Base-by-base conservation (phyloP, 2,329 filamentous ascomycete genomes). In the Karstenula rhodostoma region DNA sequence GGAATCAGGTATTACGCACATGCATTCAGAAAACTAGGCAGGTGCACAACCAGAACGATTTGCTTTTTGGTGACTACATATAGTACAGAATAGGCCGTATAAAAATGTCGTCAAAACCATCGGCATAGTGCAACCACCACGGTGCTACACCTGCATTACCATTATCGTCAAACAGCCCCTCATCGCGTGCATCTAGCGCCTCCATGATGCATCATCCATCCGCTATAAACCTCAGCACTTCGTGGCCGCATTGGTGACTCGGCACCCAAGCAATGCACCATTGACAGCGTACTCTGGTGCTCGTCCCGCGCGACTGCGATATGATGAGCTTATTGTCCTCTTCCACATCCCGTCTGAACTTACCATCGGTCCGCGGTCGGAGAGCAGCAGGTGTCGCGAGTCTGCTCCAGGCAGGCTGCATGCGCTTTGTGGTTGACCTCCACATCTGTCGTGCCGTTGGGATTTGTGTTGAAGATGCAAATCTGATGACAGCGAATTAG, bases 381-480 rank as follows among this genome's bases (percentile, higher is more conserved):
- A 27, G 52, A 55, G 42, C 52, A 55, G 42, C 52, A 55, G 4
- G 42, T 55, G 42, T 44, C 42, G 40, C 52, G 52, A 35, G 44
- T 19, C 35, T 44, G 19, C 27, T 55, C 52, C 5, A 55, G 13
- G n/a, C 52, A 46, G 1, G 27, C 4, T 25, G 35, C 52, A 19
- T 44, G 37, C 42, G 37, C 27, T n/a, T 44, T 35, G 27, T 55
- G 52, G 25, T 42, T 55, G n/a, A 55, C 23, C 22, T 46, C 5
- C 15, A 46, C 52, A 25, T 55, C 52, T 25, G 27, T 46, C 29
- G 52, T 55, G 12, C 52, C 42, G 19, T 55, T 46, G n/a, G 52
- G 52, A 17, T 46, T 55, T 9, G 52, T 55, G 42, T 55, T 55
- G 42, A 22, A 55, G 29, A 44, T 55, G 40, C 52, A 55, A 33